Conservation (phyloP, 176 grass and related monocot genomes). For the Miscanthus lutarioriparius region DNA sequence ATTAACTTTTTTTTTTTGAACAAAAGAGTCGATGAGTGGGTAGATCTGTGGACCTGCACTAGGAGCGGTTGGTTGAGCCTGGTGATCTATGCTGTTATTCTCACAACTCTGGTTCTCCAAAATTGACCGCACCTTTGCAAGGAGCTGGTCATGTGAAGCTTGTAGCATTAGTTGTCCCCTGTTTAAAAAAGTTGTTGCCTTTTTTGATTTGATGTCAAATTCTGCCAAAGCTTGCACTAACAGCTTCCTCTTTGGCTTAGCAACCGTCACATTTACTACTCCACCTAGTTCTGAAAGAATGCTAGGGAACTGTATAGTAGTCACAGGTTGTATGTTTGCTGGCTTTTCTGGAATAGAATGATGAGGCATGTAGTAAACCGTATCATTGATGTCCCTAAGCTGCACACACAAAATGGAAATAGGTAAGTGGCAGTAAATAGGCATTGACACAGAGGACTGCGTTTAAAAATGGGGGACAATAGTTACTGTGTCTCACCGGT, state of each 20-base stretch:
- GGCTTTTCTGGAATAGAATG: neutral
- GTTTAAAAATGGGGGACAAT: neutral
- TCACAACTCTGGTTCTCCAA: too few relatives aligned
- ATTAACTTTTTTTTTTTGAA: too few relatives aligned
- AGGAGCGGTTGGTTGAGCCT: too few relatives aligned
- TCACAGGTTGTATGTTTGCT: neutral
- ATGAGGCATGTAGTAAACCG: neutral
- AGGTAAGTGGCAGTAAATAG: neutral
- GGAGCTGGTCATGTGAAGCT: too few relatives aligned
- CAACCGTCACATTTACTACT: neutral
- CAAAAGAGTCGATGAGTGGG: too few relatives aligned
- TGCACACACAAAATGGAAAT: neutral
- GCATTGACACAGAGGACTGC: too few relatives aligned
- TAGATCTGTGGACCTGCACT: too few relatives aligned
- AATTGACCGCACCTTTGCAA: too few relatives aligned
- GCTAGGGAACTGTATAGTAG: neutral
- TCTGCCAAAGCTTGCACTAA: neutral
- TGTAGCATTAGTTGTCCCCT: too few relatives aligned
- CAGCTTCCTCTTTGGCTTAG: neutral
- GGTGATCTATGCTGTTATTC: too few relatives aligned
- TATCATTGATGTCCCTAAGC: neutral
- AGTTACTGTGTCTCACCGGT: neutral
- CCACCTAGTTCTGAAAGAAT: neutral
- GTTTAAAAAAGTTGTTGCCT: too few relatives aligned
- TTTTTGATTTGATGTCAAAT: too few relatives aligned